Evolutionary conservation across 768 basidiomycete species (phyloP), one percentile per base, ranked within the genome.

Genomic region (Grammothele lineata): DNA sequence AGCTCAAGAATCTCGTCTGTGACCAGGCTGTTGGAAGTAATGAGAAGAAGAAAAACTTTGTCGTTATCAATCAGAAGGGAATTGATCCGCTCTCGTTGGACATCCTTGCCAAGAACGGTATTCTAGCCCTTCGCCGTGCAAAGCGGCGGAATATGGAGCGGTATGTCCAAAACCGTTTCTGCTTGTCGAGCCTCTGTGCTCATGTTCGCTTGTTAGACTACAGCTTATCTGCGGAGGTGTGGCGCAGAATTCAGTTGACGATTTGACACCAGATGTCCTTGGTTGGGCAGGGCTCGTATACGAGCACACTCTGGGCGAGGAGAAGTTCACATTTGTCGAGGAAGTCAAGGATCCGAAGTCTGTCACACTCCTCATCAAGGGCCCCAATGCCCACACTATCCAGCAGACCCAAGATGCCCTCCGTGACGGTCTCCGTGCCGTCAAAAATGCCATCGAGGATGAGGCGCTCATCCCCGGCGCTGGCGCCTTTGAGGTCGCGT

Each of bases 111-210:
- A 98, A 98, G 76, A 89, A 92, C 66, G 95, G 93, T 11, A 98
- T 99, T 53, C 69, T 99, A 48, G 95, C 92, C 18, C 77, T 99
- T 41, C 80, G 96, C 53, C 77, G 96, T 51, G 96, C 96, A 15
- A 99, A 99, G 75, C 77, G 96, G 63, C 83, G 96, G 60, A 99
- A 99, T 64, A 98, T 99, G 96, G 96, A 99, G 67, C 76, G 94
- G 92, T 92, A 59, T 53, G 43, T n/a, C n/a, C 53, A 50, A 40
- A 37, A 34, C 40, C 51, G 17, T 5, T 15, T 47, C n/a, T n/a
- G n/a, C n/a, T n/a, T n/a, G n/a, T n/a, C 35, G 35, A 6, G 18
- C 15, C 9, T 8, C 7, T n/a, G 8, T 33, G 5, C 30, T 42
- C 43, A 15, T 40, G 43, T 37, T 37, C 15, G 30, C 17, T 15